A percentile compares a stretch with the other conserved stretches of the same genome.
Conservation (phyloP, 2,329 filamentous ascomycete genomes). For the Phaeosphaeriaceae sp. region DNA sequence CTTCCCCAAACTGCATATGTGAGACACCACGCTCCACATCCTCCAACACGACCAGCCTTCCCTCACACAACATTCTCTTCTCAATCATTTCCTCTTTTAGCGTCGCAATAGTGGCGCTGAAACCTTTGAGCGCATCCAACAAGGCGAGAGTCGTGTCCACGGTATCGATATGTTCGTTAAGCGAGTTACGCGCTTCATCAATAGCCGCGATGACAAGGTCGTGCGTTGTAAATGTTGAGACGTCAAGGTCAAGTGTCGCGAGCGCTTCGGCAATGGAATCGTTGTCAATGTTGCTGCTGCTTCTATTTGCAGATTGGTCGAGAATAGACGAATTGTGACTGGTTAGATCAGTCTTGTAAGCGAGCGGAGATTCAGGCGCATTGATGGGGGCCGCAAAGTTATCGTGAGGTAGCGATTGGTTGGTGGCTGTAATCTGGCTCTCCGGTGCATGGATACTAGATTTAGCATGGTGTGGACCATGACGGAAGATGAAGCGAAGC, state of each 20-base stretch:
- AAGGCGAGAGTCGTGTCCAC: constrained; percentile 18
- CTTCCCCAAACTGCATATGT: neutral
- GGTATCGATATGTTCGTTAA: constrained; percentile 15
- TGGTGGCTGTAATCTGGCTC: neutral
- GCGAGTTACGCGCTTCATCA: constrained; percentile 8
- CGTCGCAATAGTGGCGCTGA: constrained; percentile 19
- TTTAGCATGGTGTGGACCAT: constrained; percentile 2
- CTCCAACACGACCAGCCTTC: constrained; percentile 11
- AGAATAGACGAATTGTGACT: constrained; percentile 5
- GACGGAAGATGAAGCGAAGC: constrained; percentile 24
- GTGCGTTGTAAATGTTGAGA: constrained; percentile 6
- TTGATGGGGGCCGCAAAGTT: neutral
- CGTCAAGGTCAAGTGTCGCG: constrained; percentile 1
- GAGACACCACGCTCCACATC: constrained; percentile 7
- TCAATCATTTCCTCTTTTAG: constrained; percentile 16
- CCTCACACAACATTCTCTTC: constrained; percentile 15
- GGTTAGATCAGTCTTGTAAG: neutral
- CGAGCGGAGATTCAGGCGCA: neutral
- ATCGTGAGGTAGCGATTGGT: neutral
- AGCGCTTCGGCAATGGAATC: constrained; percentile 2
- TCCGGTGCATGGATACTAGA: neutral
- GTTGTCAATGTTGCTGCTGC: neutral
- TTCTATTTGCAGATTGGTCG: constrained; percentile 5
- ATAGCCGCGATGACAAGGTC: constrained; percentile 17
- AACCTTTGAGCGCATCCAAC: constrained; percentile 16